Evolutionary conservation across 148 eudicot genomes (phyloP), one percentile per base, ranked within the genome.

Genomic region (Rheum nobile): DNA sequence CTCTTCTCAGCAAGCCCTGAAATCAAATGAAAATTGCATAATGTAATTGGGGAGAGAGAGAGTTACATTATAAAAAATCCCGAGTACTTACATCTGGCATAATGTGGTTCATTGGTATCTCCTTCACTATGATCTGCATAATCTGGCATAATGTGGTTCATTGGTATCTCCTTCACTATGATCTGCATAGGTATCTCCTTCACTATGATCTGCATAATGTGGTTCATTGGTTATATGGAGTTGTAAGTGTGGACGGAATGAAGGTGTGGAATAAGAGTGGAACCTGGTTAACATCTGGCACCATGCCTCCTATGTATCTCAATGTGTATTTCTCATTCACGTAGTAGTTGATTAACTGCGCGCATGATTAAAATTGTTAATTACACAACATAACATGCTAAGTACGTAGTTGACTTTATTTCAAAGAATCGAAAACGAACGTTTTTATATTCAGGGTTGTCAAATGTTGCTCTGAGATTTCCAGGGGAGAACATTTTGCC

Each of bases 231-330:
- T 47, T 17, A n/a, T n/a, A 26, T 9, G 8, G 37, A 26, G 32
- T 71, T 14, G 2, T 0, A 52, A 37, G 37, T 14, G 34, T 41
- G 43, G 2, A 46, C 13, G n/a, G n/a, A 16, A 19, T 46, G 37
- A 1, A 6, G 6, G 5, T n/a, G 28, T 52, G 28, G 12, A 52
- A 54, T 21, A 16, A 26, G 32, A 31, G 0, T 35, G 34, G 67
- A 57, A 95, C 99, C 99, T 96, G 99, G 84, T 96, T 96, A 69
- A 96, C 99, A 85, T 96, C 99, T 2, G 99, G 99, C 65, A 96
- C 99, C 97, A 92, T 96, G 84, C 99, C 99, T 80, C 99, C 99
- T 1, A 97, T 96, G 96, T 96, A 96, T 75, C 99, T 77, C 88
- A 96, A 75, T 21, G 99, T 96, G 96, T 96, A 96, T 73, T 96